Conservation (phyloP, 2,329 filamentous ascomycete species). For the Trichoderma afroharzianum region DNA sequence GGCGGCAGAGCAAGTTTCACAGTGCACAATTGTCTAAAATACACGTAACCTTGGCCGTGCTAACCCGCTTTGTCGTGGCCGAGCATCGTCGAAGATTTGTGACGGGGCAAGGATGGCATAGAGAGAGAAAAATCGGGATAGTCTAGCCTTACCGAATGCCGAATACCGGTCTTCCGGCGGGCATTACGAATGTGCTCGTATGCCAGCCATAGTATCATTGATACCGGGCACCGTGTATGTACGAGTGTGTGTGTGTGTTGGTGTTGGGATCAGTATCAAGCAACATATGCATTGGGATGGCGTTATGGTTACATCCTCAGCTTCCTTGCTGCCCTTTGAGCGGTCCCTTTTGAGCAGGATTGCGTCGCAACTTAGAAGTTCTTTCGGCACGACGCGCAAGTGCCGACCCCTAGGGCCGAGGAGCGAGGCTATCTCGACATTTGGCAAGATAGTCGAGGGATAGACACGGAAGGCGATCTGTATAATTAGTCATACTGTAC, state of each 20-base stretch:
- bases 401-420: neutral
- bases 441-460: neutral
- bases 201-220: no score
- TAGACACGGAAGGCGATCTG: no score
- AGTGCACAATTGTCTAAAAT: neutral
- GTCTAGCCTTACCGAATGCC: conserved; percentile 11
- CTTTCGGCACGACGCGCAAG: neutral
- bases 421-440: neutral
- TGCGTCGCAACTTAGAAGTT: conserved; percentile 10
- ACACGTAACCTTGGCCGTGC: neutral
- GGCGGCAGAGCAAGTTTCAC: neutral
- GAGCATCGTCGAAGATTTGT: neutral
- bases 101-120: no score
- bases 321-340: neutral
- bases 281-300: neutral
- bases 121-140: neutral
- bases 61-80: conserved; percentile 4
- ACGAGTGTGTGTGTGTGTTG: no score
- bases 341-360: neutral
- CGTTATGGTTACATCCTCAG: conserved; percentile 9
- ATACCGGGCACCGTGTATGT: neutral
- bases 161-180: conserved; percentile 5
- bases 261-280: neutral
- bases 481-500: neutral
- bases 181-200: neutral